Conservation (phyloP, 2,329 filamentous ascomycete species). For the Fonsecaea pedrosoi region DNA sequence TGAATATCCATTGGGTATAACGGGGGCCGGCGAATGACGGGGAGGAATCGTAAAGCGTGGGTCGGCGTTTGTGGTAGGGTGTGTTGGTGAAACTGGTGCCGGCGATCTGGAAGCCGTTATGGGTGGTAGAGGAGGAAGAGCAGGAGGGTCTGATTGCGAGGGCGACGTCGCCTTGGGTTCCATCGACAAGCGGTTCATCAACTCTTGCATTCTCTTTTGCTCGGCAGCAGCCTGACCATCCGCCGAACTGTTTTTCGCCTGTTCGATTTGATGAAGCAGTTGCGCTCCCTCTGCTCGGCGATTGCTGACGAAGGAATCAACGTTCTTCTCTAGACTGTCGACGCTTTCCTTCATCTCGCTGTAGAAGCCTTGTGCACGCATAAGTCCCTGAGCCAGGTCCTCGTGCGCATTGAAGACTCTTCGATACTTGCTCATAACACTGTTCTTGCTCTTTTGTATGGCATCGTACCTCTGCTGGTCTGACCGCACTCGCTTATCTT, state of each 20-base stretch:
- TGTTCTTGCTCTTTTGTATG: slow-evolving; percentile 80
- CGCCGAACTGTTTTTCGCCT: slow-evolving; percentile 69
- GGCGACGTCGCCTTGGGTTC: slow-evolving; percentile 61
- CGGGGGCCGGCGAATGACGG: slow-evolving; percentile 38
- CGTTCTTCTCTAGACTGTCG: slow-evolving; percentile 90
- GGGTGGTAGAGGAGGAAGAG: slow-evolving; percentile 44
- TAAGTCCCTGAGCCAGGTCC: slow-evolving; percentile 83
- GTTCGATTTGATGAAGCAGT: slow-evolving; percentile 85
- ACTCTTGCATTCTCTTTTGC: slow-evolving; percentile 79
- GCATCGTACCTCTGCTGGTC: slow-evolving; percentile 95
- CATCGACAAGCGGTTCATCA: slow-evolving; percentile 97
- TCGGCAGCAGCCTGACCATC: slow-evolving; percentile 76
- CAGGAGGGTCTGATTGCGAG: slow-evolving; percentile 53
- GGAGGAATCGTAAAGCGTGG: slow-evolving; percentile 42
- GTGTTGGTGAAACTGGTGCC: slow-evolving; percentile 34
- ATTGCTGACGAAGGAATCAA: slow-evolving; percentile 96
- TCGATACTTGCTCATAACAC: slow-evolving; percentile 85
- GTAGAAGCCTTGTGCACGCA: slow-evolving; percentile 91
- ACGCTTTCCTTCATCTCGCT: slow-evolving; percentile 94
- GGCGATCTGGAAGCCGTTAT: slow-evolving; percentile 38
- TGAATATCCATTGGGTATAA: slow-evolving; percentile 37
- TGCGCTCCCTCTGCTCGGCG: slow-evolving; percentile 88
- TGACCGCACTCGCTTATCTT: slow-evolving; percentile 90
- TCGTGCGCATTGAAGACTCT: slow-evolving; percentile 91
- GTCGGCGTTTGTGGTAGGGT: slow-evolving; percentile 37